A percentile compares a stretch with the other conserved stretches of the same genome.
These are phyloP conservation scores for Hypoxylon sp. DNA, from an alignment of 2,329 filamentous ascomycete species.

Conservation along the genomic window DNA sequence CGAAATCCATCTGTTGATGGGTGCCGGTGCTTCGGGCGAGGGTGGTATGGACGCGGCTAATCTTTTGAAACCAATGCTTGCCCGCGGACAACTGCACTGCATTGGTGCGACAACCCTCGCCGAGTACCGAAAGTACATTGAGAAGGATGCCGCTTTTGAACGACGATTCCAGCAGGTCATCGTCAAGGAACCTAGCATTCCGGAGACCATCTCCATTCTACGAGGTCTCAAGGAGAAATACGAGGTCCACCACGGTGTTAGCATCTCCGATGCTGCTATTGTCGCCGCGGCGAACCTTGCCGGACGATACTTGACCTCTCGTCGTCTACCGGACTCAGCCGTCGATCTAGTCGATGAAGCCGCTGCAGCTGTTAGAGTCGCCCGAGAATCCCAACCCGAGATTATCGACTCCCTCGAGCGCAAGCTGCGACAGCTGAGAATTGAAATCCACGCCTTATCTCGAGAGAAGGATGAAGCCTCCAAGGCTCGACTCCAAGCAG, in stretches of 20 bases:
- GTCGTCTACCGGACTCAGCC: slow-evolving; percentile 93
- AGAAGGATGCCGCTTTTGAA: slow-evolving; percentile 98
- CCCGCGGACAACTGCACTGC: slow-evolving; percentile 94
- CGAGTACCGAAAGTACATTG: slow-evolving; percentile 98
- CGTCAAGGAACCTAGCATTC: slow-evolving; percentile 90
- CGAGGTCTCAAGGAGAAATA: slow-evolving; percentile 98
- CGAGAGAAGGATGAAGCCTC: slow-evolving; percentile 96
- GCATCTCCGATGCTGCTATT: slow-evolving; percentile 92
- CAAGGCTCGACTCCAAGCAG: slow-evolving; percentile 81
- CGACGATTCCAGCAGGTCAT: slow-evolving; percentile 98
- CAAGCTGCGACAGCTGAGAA: slow-evolving; percentile 88
- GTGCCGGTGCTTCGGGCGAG: slow-evolving; percentile 91
- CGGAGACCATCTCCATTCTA: slow-evolving; percentile 96
- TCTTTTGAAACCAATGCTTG: slow-evolving; percentile 96
- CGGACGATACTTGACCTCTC: slow-evolving; percentile 89
- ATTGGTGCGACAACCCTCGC: slow-evolving; percentile 95
- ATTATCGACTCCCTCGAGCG: slow-evolving; percentile 94
- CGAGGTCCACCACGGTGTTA: slow-evolving; percentile 98
- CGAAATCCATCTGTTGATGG: slow-evolving; percentile 99
- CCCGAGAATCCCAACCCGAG: slow-evolving; percentile 95
- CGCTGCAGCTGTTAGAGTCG: slow-evolving; percentile 94
- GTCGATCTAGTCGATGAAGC: slow-evolving; percentile 98
- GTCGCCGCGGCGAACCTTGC: slow-evolving; percentile 92
- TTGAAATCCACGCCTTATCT: slow-evolving; percentile 94
- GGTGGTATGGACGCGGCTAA: slow-evolving; percentile 99